Base-by-base conservation (phyloP, 1,139 yeast genomes). In the Hansenula lynferdii region DNA sequence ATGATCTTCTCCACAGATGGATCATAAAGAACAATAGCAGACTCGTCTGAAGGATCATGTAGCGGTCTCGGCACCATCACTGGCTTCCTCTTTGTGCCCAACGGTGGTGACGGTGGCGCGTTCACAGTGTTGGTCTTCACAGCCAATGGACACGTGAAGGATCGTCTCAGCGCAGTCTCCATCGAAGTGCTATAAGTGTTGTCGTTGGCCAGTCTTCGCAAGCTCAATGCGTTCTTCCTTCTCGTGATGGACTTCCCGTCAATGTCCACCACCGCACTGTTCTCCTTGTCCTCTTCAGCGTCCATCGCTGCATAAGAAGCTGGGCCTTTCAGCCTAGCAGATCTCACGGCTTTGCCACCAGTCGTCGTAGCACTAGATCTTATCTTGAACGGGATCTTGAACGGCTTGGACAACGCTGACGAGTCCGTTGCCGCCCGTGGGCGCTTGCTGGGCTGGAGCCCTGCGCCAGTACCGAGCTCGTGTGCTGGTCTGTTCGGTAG, bases 11-110 rank as follows among this genome's bases (percentile, higher is more conserved):
- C 95, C 5, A 90, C 81, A 0, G 97, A 86, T 0, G 99, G 99
- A 57, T 92, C 99, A 54, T 87, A 92, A 35, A 92, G 67, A 2
- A 92, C 97, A 39, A 94, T 87, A 1, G 98, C 97, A 56, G 87
- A 82, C 58, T 92, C 97, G 45, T 84, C 87, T 38, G 82, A 72
- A 0, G 99, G 98, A 61, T 92, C 98, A 57, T 90, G 95, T 15
- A 92, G 69, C 0, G 98, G 95, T 42, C 92, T 67, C 3, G 98
- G 96, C 14, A 89, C 86, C 35, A 85, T 60, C 3, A 77, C 70
- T 1, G 81, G 73, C 48, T 79, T 77, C 29, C 82, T 75, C 44
- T 83, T 75, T 38, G 89, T 87, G 0, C 97, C 97, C 42, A 90
- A 65, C 0, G 89, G 80, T 0, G 94, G 90, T 2, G 95, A 86